Base-by-base conservation (phyloP, 164 flowering plant genomes). In the Magnolia kwangsiensis region DNA sequence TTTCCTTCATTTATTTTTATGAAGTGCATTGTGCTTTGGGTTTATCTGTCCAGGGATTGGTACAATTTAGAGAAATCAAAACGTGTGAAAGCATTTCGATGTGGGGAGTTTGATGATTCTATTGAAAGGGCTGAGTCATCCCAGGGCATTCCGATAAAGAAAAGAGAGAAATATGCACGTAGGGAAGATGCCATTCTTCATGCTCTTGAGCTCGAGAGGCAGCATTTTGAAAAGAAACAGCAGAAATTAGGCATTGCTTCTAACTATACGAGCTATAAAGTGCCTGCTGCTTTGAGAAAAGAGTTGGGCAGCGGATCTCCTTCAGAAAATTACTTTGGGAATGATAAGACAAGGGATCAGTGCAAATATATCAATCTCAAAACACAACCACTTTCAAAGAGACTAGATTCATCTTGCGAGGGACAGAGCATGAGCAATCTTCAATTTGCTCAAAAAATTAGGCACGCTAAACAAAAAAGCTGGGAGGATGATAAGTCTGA, bases 141-240 rank as follows among this genome's bases (percentile, higher is more conserved):
- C 2, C 90, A 80, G 63, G 95, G 96, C 16, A 79, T 84, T 87
- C 91, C 97, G 72, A 82, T 88, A 76, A 96, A 90, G 89, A 96
- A 96, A 82, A 86, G 96, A 82, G 97, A 91, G 83, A 96, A 96
- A 84, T 94, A 96, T 86, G 99, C 99, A 50, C 97, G 98, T 24
- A 83, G 97, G 70, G 99, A 96, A 85, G 99, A 96, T 90, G 99
- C 99, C 50, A 96, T 96, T 82, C 89, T 92, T 79, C 98, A 96
- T 88, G 99, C 99, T 51, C 98, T 96, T 85, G 97, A 92, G 83
- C 94, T 96, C 80, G 99, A 96, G 85, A 96, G 80, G 81, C 84
- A 87, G 81, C 65, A 83, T 68, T 50, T 88, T 79, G 89, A 84
- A 71, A 85, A 83, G 80, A 85, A 89, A 69, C 88, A 82, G 80